Conservation (phyloP, 192 early-diverging fungal species). For the Rhizophlyctis rosea region DNA sequence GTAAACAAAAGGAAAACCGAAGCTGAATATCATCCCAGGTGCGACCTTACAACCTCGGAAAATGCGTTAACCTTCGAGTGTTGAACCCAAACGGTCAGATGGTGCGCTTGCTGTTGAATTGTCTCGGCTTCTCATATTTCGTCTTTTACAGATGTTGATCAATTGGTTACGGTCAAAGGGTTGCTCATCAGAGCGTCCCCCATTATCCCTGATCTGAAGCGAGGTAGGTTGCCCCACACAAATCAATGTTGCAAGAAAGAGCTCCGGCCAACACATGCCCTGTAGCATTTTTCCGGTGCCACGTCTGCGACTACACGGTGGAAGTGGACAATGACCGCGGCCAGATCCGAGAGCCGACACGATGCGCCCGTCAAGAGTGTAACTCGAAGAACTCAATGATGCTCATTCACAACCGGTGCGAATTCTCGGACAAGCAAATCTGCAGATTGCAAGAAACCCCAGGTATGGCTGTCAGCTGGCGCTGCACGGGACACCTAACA, state of each 20-base stretch:
- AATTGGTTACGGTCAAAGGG: constrained; percentile 91
- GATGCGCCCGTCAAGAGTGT: constrained; percentile 79
- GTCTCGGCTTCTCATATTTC: neutral
- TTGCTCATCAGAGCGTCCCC: constrained; percentile 88
- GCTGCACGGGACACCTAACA: neutral
- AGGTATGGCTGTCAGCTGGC: constrained; percentile 27
- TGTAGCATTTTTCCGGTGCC: constrained; percentile 87
- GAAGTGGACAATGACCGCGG: constrained; percentile 83
- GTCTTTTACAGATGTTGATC: constrained; percentile 85
- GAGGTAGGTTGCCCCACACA: constrained; percentile 37
- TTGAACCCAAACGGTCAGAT: constrained; percentile 86
- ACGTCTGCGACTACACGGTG: constrained; percentile 81
- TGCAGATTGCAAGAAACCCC: constrained; percentile 94
- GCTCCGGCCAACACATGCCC: neutral
- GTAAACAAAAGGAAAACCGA: too few relatives aligned
- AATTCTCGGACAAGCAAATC: constrained; percentile 92
- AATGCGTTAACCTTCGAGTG: constrained; percentile 84
- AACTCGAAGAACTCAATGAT: constrained; percentile 76
- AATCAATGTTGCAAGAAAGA: constrained; percentile 7
- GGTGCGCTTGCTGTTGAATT: neutral
- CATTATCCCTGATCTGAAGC: constrained; percentile 91
- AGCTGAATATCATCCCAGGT: constrained; percentile 40
- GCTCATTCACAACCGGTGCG: constrained; percentile 92
- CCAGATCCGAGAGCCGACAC: constrained; percentile 77
- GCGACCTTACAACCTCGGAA: constrained; percentile 82